A percentile compares a stretch with the other conserved stretches of the same genome.
These are phyloP conservation scores for Chenopodium suecicum DNA, from an alignment of 148 eudicot genomes.

Conservation along the genomic window DNA sequence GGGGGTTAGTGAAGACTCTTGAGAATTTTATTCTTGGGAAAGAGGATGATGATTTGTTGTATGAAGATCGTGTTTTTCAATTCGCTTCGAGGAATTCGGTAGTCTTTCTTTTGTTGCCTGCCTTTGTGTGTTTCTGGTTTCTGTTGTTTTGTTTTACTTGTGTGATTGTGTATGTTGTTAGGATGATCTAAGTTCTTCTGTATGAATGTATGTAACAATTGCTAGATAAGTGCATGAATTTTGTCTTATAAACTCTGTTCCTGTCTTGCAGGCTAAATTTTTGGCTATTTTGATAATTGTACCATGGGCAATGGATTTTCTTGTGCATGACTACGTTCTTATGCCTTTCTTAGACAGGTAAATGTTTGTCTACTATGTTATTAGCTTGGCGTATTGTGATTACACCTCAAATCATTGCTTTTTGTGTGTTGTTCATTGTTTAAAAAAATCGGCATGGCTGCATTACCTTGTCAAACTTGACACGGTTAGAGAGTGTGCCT, in stretches of 20 bases:
- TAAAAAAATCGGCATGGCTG: not conserved
- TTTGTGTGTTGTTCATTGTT: not conserved
- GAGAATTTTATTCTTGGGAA: slow-evolving; percentile 60
- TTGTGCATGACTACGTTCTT: slow-evolving; percentile 89
- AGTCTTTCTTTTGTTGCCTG: slow-evolving; percentile 19
- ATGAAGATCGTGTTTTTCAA: slow-evolving; percentile 87
- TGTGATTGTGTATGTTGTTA: slow-evolving; percentile 5
- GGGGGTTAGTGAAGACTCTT: slow-evolving; percentile 70
- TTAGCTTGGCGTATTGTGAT: slow-evolving; percentile 17
- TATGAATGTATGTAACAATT: not conserved
- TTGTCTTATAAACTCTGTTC: slow-evolving; percentile 16
- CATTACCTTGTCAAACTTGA: not conserved
- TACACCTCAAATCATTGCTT: not conserved
- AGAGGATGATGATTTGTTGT: slow-evolving; percentile 68
- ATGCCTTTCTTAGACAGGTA: slow-evolving; percentile 99
- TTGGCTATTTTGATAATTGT: slow-evolving; percentile 71
- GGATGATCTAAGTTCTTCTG: not conserved
- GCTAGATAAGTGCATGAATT: not conserved
- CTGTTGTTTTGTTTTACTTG: not conserved
- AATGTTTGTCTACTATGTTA: slow-evolving; percentile 14
- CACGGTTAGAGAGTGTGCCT: not conserved
- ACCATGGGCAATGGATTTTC: slow-evolving; percentile 85
- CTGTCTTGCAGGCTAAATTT: slow-evolving; percentile 82
- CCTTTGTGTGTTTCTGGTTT: not conserved
- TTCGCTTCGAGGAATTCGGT: slow-evolving; percentile 90